Evolutionary conservation across 2,329 filamentous ascomycete species (phyloP).

Genomic region (Neophaeococcomyces aloes): DNA sequence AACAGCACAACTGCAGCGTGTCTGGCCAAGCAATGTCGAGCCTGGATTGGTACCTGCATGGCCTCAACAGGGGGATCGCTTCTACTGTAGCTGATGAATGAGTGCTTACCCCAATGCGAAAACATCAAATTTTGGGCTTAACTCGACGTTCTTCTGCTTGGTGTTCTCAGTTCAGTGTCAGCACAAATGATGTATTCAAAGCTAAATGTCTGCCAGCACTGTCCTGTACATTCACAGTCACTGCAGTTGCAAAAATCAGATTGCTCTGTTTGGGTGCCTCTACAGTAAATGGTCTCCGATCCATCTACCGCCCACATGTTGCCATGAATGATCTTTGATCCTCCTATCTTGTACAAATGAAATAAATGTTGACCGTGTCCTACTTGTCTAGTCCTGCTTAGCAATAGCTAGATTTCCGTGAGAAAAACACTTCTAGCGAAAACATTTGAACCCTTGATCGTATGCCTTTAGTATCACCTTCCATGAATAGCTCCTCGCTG

Average conservation of each 20-base stretch:
- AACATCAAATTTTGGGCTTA: too few relatives aligned
- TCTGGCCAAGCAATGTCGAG: too few relatives aligned
- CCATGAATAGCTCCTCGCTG: conserved; percentile 4
- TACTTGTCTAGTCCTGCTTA: neutral
- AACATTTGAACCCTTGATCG: neutral
- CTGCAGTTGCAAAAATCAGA: neutral
- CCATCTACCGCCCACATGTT: neutral
- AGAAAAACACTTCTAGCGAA: neutral
- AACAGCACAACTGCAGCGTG: too few relatives aligned
- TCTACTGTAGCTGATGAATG: too few relatives aligned
- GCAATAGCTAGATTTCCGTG: too few relatives aligned
- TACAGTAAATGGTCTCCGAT: neutral
- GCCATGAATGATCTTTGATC: neutral
- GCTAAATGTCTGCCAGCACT: neutral
- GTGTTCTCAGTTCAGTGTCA: too few relatives aligned
- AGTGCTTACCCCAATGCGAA: too few relatives aligned
- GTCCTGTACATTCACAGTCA: neutral
- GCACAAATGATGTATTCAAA: neutral
- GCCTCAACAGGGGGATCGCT: too few relatives aligned
- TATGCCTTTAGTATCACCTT: neutral
- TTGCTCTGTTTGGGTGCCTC: neutral
- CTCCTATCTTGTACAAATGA: too few relatives aligned
- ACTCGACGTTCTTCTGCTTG: too few relatives aligned
- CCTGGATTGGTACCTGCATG: too few relatives aligned
- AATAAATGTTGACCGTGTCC: too few relatives aligned